Percentiles rank a stretch among this genome's conserved stretches.
These are phyloP conservation scores for Phallus indusiatus DNA, from an alignment of 768 basidiomycete genomes.

Conservation along the genomic window DNA sequence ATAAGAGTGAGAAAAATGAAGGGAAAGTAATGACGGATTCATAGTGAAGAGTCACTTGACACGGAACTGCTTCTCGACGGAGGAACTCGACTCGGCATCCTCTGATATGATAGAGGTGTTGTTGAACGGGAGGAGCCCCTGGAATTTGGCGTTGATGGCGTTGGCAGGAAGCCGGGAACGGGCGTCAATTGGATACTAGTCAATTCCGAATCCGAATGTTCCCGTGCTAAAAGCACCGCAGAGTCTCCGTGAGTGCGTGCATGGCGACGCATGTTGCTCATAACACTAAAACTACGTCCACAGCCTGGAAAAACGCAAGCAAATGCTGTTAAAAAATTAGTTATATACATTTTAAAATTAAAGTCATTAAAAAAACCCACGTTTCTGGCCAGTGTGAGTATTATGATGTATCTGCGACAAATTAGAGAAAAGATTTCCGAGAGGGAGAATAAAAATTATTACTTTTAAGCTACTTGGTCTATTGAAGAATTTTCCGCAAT, in stretches of 20 bases:
- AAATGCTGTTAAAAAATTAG: constrained; percentile 43
- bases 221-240: not conserved
- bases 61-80: not conserved
- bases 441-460: not conserved
- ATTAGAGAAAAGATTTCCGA: constrained; percentile 2
- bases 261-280: constrained; percentile 85
- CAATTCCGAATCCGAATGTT: not conserved
- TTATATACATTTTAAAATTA: not conserved
- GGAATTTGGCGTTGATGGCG: not conserved
- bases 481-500: constrained; percentile 76
- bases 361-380: constrained; percentile 33
- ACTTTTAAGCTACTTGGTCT: constrained; percentile 79
- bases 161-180: not conserved
- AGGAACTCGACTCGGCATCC: not conserved
- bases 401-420: constrained; percentile 63
- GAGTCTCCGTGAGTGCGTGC: constrained; percentile 49
- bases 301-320: constrained; percentile 66
- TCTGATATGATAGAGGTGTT: not conserved
- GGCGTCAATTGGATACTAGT: not conserved
- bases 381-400: constrained; percentile 79
- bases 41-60: not conserved
- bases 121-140: not conserved
- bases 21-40: not conserved
- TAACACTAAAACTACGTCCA: constrained; percentile 74
- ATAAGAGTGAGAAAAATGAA: not conserved